Evolutionary conservation across 75 land plant species (phyloP), one percentile per base, ranked within the genome.

Genomic region (Pinus albicaulis): DNA sequence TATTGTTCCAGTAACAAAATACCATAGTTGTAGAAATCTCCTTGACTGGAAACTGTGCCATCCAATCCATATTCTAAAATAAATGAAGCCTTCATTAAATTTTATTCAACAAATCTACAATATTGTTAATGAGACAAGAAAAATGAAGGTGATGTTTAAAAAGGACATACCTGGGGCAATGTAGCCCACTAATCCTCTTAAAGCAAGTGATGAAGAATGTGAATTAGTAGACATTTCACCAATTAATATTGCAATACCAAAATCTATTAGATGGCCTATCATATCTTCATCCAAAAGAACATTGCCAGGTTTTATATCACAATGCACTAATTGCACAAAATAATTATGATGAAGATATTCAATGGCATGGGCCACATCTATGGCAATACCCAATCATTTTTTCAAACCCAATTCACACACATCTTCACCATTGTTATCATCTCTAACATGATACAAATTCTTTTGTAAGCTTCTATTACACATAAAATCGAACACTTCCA

Each of bases 1-100:
- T 77, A 14, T 57, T 77, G 72, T 60, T 81, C 83, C 74, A 81
- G 72, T 62, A 81, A 48, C 68, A 81, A 64, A 16, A 81, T 80
- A 20, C 83, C 83, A 59, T 59, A 81, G 80, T 80, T 81, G 26
- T 81, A 81, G 24, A 81, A 73, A 71, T 81, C 83, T 53, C 80
- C 72, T 58, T 77, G 77, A 41, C 44, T 71, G 15, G 80, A 77
- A 71, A 81, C 34, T 56, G 71, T 61, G 19, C 60, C 20, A 2
- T 44, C 72, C 22, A 71, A 31, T 60, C 48, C 79, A 31, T 81
- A 81, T 57, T 81, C 83, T 25, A 80, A 75, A 56, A 34, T 34
- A 66, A 81, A 44, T 66, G 5, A 24, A 61, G 25, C 8, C 12
- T 23, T 24, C 2, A 7, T 24, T 61, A n/a, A 61, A 7, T 59